phyloP scores from a whole-genome alignment of 768 basidiomycete species.

The Panus rudis region DNA sequence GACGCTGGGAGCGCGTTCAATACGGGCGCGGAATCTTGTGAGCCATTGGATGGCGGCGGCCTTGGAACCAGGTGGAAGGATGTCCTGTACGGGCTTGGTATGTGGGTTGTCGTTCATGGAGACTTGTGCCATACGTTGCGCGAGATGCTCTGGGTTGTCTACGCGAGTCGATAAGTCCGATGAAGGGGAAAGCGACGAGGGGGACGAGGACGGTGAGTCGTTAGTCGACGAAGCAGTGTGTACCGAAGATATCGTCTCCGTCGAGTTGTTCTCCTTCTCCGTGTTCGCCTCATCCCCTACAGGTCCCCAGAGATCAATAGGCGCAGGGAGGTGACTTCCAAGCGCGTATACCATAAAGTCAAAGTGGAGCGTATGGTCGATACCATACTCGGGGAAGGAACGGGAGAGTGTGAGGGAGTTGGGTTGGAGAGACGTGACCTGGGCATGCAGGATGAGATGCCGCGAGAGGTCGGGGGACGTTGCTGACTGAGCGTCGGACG shows the following conservation, averaged over 20 bases:
- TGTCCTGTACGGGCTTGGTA: background rate
- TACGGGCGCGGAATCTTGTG: conserved; percentile 38
- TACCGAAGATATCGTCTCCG: conserved; percentile 6
- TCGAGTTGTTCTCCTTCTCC: too few species aligned
- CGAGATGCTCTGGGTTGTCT: too few species aligned
- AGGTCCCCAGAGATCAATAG: conserved; percentile 48
- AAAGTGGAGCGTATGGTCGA: conserved; percentile 34
- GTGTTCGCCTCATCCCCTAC: conserved; percentile 10
- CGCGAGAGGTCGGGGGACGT: conserved; percentile 1
- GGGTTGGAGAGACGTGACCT: conserved; percentile 32
- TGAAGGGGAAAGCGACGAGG: background rate
- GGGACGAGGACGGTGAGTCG: background rate
- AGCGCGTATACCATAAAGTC: conserved; percentile 58
- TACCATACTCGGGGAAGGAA: conserved; percentile 40
- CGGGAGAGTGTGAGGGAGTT: conserved; percentile 39
- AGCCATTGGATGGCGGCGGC: conserved; percentile 44
- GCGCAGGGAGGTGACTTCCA: conserved; percentile 48
- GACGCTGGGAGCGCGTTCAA: conserved; percentile 42
- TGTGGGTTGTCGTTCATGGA: background rate
- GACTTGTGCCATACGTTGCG: conserved; percentile 4
- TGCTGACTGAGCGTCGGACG: background rate
- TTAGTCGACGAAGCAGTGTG: background rate
- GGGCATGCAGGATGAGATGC: conserved; percentile 37
- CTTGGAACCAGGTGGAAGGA: conserved; percentile 32
- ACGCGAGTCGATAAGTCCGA: background rate